Base-by-base conservation (phyloP, 2,329 filamentous ascomycete genomes). In the Neofusicoccum ribis region DNA sequence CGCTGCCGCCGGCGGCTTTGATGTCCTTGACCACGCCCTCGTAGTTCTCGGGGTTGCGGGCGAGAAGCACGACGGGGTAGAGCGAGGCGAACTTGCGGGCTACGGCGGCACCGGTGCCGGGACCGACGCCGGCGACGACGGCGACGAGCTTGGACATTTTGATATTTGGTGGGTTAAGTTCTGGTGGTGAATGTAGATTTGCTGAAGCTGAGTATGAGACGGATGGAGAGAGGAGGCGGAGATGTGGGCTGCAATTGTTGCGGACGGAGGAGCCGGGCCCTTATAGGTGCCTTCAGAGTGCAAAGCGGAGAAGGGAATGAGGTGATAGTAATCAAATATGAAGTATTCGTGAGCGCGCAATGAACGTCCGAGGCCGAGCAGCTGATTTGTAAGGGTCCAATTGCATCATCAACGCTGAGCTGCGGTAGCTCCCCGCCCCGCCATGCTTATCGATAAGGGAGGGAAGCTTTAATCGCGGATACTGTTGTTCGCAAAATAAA, bases 11-110 rank as follows among this genome's bases (percentile, higher is more conserved):
- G 0, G 79, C 75, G 5, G 79, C 74, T 65, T 88, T 88, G 78
- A 95, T 92, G 70, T 92, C 89, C 2, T 84, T 74, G 6, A 91
- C 88, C 2, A 92, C 82, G n/a, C 82, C 78, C 64, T 86, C 82
- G 77, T 88, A 92, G 75, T 84, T 91, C 47, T 86, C 83, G 0
- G 88, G 83, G 15, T 81, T 87, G 58, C 91, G 88, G 12, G 91
- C 87, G n/a, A 94, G 84, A 1, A 94, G 82, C 1, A 91, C 89
- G 1, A 94, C 89, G 0, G 90, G 86, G 72, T 94, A 95, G 8
- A 84, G 72, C 67, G 87, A 73, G 37, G 85, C 84, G 70, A 89
- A 89, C 65, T 81, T 84, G 64, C 85, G 82, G 37, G 87, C 86
- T 14, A 89, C 82, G 2, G 85, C 81, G 14, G 86, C 86, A 31